These are phyloP conservation scores for Hypoxylon sp. DNA, from an alignment of 2,329 filamentous ascomycete genomes.

Conservation along the genomic window DNA sequence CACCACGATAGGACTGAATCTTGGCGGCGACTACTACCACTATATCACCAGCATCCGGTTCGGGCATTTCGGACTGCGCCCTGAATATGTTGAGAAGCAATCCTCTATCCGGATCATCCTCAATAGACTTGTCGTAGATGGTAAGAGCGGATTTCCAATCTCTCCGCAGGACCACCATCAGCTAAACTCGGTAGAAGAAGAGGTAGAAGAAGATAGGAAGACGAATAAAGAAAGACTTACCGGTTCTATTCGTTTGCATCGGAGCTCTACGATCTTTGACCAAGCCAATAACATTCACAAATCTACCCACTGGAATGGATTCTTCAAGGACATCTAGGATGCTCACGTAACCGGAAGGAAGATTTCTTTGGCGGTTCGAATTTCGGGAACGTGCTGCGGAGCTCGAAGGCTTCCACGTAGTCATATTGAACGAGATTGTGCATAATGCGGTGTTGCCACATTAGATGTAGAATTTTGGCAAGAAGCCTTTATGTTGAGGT, in stretches of 20 bases:
- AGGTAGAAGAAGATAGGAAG: slow-evolving; percentile 16
- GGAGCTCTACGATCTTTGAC: slow-evolving; percentile 75
- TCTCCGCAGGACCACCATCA: slow-evolving; percentile 51
- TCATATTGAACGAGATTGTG: slow-evolving; percentile 37
- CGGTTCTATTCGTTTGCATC: slow-evolving; percentile 64
- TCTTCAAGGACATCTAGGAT: slow-evolving; percentile 63
- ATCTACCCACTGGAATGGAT: slow-evolving; percentile 47
- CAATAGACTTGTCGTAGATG: slow-evolving; percentile 71
- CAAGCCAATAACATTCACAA: slow-evolving; percentile 77
- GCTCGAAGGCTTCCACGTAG: slow-evolving; percentile 36
- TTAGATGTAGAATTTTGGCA: slow-evolving; percentile 20
- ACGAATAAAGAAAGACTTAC: slow-evolving; percentile 55
- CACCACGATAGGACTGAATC: slow-evolving; percentile 58
- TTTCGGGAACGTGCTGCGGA: slow-evolving; percentile 28
- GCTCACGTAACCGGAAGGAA: slow-evolving; percentile 57
- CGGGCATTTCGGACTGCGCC: slow-evolving; percentile 64
- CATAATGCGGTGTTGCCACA: slow-evolving; percentile 20
- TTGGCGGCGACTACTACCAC: slow-evolving; percentile 72
- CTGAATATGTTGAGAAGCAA: slow-evolving; percentile 74
- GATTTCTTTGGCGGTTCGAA: slow-evolving; percentile 20
- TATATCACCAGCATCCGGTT: slow-evolving; percentile 70
- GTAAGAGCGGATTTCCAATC: slow-evolving; percentile 74
- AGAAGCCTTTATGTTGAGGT: slow-evolving; percentile 13
- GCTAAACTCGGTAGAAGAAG: slow-evolving; percentile 22
- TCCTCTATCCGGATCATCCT: slow-evolving; percentile 57